Conservation (phyloP, 1,284 basidiomycete species). For the Puccinia brachypodii region DNA sequence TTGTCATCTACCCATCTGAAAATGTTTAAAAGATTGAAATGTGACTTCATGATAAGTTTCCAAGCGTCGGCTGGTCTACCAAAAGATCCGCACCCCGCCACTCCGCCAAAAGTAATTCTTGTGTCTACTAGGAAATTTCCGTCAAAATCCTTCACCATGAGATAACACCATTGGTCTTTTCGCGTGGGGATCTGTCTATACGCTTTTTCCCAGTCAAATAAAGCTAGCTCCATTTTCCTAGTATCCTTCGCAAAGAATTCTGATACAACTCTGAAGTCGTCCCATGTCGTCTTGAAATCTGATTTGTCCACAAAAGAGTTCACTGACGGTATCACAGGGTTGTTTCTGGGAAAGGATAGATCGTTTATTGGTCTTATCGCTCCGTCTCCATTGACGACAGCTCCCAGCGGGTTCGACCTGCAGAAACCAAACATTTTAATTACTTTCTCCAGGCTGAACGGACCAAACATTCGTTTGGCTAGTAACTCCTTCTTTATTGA, state of each 20-base stretch:
- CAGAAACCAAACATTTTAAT: background rate
- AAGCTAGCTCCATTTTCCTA: background rate
- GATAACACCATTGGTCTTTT: background rate
- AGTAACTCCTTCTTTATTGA: background rate
- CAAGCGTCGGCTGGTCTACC: background rate
- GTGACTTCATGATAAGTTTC: background rate
- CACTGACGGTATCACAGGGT: background rate
- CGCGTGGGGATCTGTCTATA: background rate
- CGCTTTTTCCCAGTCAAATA: too few species aligned
- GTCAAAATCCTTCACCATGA: background rate
- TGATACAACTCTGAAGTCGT: background rate
- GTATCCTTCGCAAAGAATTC: background rate
- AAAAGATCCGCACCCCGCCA: too few species aligned
- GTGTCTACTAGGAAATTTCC: background rate
- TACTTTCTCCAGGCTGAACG: background rate
- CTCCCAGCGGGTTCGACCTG: background rate
- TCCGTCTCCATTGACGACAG: background rate
- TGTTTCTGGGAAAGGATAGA: background rate
- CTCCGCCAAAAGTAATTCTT: background rate
- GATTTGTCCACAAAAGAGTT: conserved; percentile 2
- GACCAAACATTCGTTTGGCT: background rate
- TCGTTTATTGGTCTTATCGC: background rate
- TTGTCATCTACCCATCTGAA: background rate
- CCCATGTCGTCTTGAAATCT: conserved; percentile 14
- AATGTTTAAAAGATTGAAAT: background rate